Conservation (phyloP, 257 asterid species). For the Coffea canephora region DNA sequence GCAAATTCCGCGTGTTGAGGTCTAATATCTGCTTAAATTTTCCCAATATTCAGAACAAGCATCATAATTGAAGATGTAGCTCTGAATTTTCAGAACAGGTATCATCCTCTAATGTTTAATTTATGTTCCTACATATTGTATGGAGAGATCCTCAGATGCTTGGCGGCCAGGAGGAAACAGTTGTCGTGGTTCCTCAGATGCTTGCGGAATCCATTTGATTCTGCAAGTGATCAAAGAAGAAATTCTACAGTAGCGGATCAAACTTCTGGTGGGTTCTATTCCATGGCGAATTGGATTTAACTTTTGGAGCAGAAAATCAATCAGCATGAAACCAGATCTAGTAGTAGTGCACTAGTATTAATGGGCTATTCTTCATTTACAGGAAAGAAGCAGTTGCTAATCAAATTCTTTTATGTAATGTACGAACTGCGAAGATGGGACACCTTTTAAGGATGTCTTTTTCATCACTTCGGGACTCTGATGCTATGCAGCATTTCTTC, state of each 20-base stretch:
- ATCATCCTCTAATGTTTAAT: too few relatives aligned
- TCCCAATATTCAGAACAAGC: not conserved
- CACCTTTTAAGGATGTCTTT: not conserved
- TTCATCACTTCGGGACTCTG: not conserved
- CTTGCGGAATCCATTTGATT: too few relatives aligned
- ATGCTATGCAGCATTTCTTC: constrained; percentile 18
- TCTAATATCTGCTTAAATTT: not conserved
- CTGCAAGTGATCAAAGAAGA: not conserved
- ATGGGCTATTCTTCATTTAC: not conserved
- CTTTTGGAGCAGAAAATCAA: not conserved
- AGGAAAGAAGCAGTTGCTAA: not conserved
- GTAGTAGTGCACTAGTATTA: too few relatives aligned
- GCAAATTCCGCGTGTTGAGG: not conserved
- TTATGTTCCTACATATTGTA: too few relatives aligned
- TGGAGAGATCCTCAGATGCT: too few relatives aligned
- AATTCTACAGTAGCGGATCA: not conserved
- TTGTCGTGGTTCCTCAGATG: too few relatives aligned
- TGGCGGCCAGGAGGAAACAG: too few relatives aligned
- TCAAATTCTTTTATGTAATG: not conserved
- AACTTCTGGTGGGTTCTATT: not conserved
- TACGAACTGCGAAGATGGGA: not conserved
- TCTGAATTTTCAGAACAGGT: not conserved
- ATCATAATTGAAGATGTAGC: not conserved
- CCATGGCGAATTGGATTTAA: not conserved
- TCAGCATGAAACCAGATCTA: not conserved